These are phyloP conservation scores for Inga laurina DNA, from an alignment of 306 rosid species.

Conservation along the genomic window DNA sequence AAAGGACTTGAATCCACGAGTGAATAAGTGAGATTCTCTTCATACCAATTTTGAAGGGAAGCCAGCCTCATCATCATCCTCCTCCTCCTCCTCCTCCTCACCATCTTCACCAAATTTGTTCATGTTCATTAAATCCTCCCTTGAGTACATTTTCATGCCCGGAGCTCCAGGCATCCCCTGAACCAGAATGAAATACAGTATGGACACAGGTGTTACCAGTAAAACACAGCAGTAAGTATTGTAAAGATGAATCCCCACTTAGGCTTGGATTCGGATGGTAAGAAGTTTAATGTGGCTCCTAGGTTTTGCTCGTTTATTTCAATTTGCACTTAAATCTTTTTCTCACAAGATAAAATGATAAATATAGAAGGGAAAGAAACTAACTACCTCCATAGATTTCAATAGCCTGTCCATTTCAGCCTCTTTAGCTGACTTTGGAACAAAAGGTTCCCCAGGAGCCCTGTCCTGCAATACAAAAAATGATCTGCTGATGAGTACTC, in stretches of 20 bases:
- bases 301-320: not conserved
- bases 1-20: not conserved
- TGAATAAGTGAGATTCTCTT: not conserved
- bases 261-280: not conserved
- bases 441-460: conserved; percentile 84
- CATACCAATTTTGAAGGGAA: conserved; percentile 28
- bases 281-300: not conserved
- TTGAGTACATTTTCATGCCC: conserved; percentile 65
- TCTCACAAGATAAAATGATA: not conserved
- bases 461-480: conserved; percentile 58
- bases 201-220: conserved; percentile 3
- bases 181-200: conserved; percentile 27
- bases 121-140: conserved; percentile 40
- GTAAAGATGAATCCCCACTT: not conserved
- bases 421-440: conserved; percentile 83
- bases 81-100: conserved; percentile 52
- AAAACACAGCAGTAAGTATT: not conserved
- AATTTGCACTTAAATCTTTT: not conserved
- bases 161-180: conserved; percentile 99
- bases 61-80: conserved; percentile 38
- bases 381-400: conserved; percentile 91
- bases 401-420: conserved; percentile 91
- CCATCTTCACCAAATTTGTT: conserved; percentile 62
- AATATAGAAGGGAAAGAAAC: not conserved
- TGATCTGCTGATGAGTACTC: conserved; percentile 19